Evolutionary conservation across 495 filamentous ascomycete species (phyloP).

Genomic region (Podospora pseudoanserina): DNA sequence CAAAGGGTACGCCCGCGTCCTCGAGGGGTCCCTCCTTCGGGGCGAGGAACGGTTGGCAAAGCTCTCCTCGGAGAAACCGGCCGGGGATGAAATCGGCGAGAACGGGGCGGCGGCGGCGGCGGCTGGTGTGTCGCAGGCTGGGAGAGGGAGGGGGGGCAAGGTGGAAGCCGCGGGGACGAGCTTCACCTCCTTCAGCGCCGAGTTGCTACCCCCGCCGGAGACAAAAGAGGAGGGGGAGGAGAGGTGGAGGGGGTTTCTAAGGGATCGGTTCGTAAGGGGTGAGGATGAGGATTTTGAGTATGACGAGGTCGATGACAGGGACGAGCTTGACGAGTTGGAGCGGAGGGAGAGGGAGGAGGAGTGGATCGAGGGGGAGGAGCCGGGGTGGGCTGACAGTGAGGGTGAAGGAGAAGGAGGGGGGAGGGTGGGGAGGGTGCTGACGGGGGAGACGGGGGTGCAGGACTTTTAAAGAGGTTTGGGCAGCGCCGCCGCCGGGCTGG

Average conservation of each 20-base stretch:
- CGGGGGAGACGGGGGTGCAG: constrained; percentile 75
- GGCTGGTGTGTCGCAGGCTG: constrained; percentile 8
- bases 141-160: not conserved
- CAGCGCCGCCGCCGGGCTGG: too few relatives aligned
- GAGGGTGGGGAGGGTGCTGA: constrained; percentile 41
- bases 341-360: constrained; percentile 57
- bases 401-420: constrained; percentile 53
- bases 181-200: constrained; percentile 53
- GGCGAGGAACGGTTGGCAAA: constrained; percentile 70
- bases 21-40: constrained; percentile 67
- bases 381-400: constrained; percentile 51
- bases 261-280: constrained; percentile 65
- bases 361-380: constrained; percentile 76
- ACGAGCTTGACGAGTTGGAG: constrained; percentile 65
- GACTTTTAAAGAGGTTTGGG: constrained; percentile 58
- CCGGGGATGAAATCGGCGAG: constrained; percentile 34
- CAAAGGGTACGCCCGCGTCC: constrained; percentile 69
- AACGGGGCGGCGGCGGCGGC: constrained; percentile 5
- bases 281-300: constrained; percentile 78
- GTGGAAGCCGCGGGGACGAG: not conserved
- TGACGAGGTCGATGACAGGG: constrained; percentile 60
- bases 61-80: constrained; percentile 32
- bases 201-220: constrained; percentile 54
- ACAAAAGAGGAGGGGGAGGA: constrained; percentile 62
- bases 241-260: constrained; percentile 66